Evolutionary conservation across 352 stramenopile species (phyloP).

Genomic region (Globisporangium okanoganense): DNA sequence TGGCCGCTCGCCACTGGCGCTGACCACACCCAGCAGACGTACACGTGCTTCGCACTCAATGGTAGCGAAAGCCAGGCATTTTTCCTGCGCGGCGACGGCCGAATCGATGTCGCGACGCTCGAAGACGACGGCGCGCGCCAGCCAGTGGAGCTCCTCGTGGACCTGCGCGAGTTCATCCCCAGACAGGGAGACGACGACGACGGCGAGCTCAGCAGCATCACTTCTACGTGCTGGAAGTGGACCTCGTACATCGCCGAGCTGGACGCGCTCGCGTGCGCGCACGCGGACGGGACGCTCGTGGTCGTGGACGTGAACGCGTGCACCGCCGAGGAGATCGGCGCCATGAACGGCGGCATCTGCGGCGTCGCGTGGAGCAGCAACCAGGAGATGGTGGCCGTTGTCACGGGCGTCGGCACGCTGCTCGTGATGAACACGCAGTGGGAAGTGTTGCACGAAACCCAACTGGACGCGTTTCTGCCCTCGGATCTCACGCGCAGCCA

Average conservation of each 20-base stretch:
- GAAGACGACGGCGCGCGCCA: conserved; percentile 17
- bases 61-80: conserved; percentile 29
- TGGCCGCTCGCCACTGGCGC: conserved; percentile 28
- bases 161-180: conserved; percentile 24
- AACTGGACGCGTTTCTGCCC: conserved; percentile 33
- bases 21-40: background rate
- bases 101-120: conserved; percentile 28
- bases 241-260: conserved; percentile 61
- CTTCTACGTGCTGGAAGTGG: conserved; percentile 40
- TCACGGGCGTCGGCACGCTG: conserved; percentile 54
- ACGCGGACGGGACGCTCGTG: conserved; percentile 39
- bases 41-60: conserved; percentile 30
- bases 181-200: conserved; percentile 3
- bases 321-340: conserved; percentile 58
- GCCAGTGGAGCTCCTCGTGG: conserved; percentile 29
- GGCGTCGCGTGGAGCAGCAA: conserved; percentile 63
- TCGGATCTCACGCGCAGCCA: conserved; percentile 13
- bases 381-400: conserved; percentile 64
- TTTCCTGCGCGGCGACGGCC: conserved; percentile 29
- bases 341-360: conserved; percentile 56
- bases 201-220: background rate
- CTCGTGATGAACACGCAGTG: conserved; percentile 76
- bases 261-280: conserved; percentile 53
- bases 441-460: conserved; percentile 70
- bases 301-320: conserved; percentile 46